These are phyloP conservation scores for Tolypocladium sp. DNA, from an alignment of 2,329 filamentous ascomycete genomes.

Conservation along the genomic window DNA sequence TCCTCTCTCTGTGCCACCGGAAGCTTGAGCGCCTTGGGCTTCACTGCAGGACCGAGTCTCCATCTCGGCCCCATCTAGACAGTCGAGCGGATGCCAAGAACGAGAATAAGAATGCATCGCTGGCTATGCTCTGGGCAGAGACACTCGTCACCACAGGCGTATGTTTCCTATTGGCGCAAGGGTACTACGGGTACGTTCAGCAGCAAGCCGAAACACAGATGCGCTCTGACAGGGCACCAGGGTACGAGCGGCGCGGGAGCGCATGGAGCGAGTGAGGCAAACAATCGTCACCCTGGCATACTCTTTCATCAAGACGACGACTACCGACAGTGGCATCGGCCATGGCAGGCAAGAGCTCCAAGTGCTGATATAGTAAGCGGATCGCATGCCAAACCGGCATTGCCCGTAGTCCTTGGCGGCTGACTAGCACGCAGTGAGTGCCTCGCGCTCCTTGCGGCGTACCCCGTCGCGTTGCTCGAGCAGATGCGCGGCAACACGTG, in stretches of 20 bases:
- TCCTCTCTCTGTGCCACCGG: slow-evolving; percentile 5
- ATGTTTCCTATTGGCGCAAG: slow-evolving; percentile 12
- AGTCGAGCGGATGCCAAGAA: neutral
- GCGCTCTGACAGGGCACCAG: slow-evolving; percentile 3
- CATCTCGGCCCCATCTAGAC: neutral
- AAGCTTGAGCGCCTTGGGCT: slow-evolving; percentile 3
- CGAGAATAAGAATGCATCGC: neutral
- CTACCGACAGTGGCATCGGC: neutral
- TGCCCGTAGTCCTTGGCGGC: neutral
- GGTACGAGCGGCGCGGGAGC: slow-evolving; percentile 10
- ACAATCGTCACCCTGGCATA: slow-evolving; percentile 9
- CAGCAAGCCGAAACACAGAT: neutral
- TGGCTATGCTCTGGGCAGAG: slow-evolving; percentile 6
- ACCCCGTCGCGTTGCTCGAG: slow-evolving; percentile 14
- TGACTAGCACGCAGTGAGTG: slow-evolving; percentile 13
- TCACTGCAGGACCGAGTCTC: neutral
- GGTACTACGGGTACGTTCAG: slow-evolving; percentile 8
- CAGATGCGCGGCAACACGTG: slow-evolving; percentile 13
- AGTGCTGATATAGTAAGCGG: slow-evolving; percentile 12
- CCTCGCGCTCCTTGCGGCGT: slow-evolving; percentile 14
- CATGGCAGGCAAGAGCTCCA: slow-evolving; percentile 7
- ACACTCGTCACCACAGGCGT: slow-evolving; percentile 3
- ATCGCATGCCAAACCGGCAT: neutral
- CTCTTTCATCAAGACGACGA: slow-evolving; percentile 12
- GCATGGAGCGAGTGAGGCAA: slow-evolving; percentile 11